phyloP scores from a whole-genome alignment of 345 rosid species.

The Noccaea bulbosa region DNA sequence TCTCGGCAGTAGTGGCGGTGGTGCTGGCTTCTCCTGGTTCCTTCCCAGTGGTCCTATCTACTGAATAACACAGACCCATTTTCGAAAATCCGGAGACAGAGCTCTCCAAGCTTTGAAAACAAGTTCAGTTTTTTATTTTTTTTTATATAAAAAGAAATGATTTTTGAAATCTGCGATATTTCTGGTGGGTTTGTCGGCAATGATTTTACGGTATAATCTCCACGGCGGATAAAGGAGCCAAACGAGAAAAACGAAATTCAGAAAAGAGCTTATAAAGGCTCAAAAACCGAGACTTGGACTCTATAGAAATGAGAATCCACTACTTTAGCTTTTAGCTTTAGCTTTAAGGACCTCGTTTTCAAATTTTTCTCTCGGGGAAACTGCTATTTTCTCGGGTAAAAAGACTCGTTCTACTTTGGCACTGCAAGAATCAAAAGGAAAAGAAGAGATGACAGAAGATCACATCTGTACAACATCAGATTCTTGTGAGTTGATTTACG shows the following conservation, averaged over 20 bases:
- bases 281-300: conserved; percentile 31
- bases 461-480: conserved; percentile 13
- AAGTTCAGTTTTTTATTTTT: background rate
- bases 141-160: background rate
- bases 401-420: conserved; percentile 20
- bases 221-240: conserved; percentile 26
- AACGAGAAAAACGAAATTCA: conserved; percentile 33
- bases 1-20: conserved; percentile 34
- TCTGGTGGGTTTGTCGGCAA: conserved; percentile 34
- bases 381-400: conserved; percentile 40
- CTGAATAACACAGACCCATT: conserved; percentile 84
- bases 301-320: conserved; percentile 27
- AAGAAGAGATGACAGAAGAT: conserved; percentile 27
- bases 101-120: background rate
- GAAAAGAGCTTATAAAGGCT: conserved; percentile 34
- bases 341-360: conserved; percentile 28
- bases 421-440: conserved; percentile 24
- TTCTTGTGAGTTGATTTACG: conserved; percentile 14
- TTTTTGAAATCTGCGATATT: conserved; percentile 12
- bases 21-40: conserved; percentile 39
- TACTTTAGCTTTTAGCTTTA: conserved; percentile 40
- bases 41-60: conserved; percentile 49
- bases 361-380: conserved; percentile 37
- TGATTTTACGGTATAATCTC: background rate
- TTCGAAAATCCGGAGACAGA: conserved; percentile 15